These are phyloP conservation scores for Cairneyella variabilis DNA, from an alignment of 495 filamentous ascomycete species.

Conservation along the genomic window DNA sequence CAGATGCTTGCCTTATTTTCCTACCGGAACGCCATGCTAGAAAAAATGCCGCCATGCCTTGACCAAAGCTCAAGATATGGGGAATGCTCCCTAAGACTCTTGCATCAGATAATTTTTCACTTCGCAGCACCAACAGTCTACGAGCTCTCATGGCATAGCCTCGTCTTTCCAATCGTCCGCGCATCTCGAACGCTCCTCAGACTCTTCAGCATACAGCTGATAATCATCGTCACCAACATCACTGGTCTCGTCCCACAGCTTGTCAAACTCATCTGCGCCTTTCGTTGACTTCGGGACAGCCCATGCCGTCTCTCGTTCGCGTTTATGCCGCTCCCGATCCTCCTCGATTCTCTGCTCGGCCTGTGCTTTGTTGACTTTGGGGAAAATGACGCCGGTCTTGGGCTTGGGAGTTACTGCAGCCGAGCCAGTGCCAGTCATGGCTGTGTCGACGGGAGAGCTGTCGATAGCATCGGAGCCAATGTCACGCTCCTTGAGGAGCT, in stretches of 20 bases:
- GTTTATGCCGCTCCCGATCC: slow-evolving; percentile 91
- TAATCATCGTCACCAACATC: slow-evolving; percentile 83
- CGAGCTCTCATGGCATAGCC: too few relatives aligned
- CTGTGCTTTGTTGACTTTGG: slow-evolving; percentile 73
- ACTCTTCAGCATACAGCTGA: slow-evolving; percentile 67
- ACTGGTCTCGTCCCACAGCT: slow-evolving; percentile 75
- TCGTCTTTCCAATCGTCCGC: slow-evolving; percentile 23
- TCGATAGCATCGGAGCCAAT: slow-evolving; percentile 14
- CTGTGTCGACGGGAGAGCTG: slow-evolving; percentile 31
- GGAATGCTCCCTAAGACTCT: too few relatives aligned
- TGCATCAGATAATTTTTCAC: neutral
- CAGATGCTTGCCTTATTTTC: too few relatives aligned
- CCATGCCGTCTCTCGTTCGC: slow-evolving; percentile 87
- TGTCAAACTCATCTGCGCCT: slow-evolving; percentile 58
- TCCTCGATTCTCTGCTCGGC: slow-evolving; percentile 96
- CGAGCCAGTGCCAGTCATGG: slow-evolving; percentile 25
- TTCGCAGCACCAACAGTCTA: neutral
- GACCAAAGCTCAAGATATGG: too few relatives aligned
- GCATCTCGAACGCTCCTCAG: slow-evolving; percentile 45
- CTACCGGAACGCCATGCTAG: too few relatives aligned
- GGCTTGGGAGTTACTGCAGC: slow-evolving; percentile 18
- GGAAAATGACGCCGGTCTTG: slow-evolving; percentile 20
- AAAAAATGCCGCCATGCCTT: too few relatives aligned
- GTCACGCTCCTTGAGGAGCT: slow-evolving; percentile 65
- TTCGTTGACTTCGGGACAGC: slow-evolving; percentile 49